Percentiles rank a stretch among this genome's conserved stretches.
Conservation (phyloP, 331 rosid species). For the Malus hybrid region DNA sequence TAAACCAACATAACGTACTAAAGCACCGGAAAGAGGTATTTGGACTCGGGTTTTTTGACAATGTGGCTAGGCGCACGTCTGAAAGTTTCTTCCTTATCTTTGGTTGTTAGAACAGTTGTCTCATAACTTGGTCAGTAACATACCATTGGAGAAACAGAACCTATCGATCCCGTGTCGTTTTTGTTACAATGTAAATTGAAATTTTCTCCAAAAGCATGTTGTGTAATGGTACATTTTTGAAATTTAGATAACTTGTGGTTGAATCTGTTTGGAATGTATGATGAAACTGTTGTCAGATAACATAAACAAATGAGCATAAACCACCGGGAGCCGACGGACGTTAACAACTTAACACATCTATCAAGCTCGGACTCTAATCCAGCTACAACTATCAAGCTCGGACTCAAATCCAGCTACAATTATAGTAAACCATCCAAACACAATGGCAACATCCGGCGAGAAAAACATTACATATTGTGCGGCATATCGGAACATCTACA, state of each 20-base stretch:
- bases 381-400: no score
- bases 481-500: background rate
- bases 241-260: background rate
- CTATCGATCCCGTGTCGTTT: background rate
- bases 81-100: background rate
- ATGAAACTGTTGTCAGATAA: background rate
- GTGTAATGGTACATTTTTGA: background rate
- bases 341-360: background rate
- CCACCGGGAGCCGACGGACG: no score
- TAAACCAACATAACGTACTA: fast-evolving
- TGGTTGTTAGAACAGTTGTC: background rate
- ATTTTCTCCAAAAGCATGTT: background rate
- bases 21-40: fast-evolving
- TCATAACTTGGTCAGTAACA: background rate
- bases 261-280: background rate
- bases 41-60: background rate
- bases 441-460: no score
- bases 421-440: no score
- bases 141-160: background rate
- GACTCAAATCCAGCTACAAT: no score
- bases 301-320: background rate
- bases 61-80: background rate
- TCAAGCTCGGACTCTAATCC: background rate
- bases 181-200: background rate
- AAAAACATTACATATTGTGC: no score